phyloP scores from a whole-genome alignment of 306 rosid genomes.

The Ochetophila trinervis region DNA sequence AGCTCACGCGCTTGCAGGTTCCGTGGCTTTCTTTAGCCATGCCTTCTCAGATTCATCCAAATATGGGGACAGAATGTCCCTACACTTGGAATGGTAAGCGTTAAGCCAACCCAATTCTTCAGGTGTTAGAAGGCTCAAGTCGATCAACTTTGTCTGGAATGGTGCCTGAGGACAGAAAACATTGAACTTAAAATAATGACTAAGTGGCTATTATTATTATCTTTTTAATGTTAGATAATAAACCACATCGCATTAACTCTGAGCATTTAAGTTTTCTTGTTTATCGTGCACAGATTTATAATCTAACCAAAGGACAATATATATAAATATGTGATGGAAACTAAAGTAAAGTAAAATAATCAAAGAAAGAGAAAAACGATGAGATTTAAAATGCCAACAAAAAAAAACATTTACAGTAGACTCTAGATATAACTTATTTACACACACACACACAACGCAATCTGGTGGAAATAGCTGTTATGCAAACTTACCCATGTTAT shows the following conservation, averaged over 20 bases:
- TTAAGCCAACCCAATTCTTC: slow-evolving; percentile 87
- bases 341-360: neutral
- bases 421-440: neutral
- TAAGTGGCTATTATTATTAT: neutral
- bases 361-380: neutral
- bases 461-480: neutral
- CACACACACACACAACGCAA: neutral
- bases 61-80: slow-evolving; percentile 61
- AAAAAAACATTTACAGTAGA: no score
- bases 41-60: slow-evolving; percentile 66
- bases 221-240: no score
- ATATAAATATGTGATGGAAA: neutral
- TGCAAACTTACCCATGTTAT: slow-evolving; percentile 77
- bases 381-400: no score
- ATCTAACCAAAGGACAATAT: neutral
- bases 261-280: no score
- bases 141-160: slow-evolving; percentile 79
- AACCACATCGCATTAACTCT: no score
- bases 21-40: slow-evolving; percentile 91
- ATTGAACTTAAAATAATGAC: slow-evolving; percentile 2
- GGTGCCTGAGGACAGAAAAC: slow-evolving; percentile 66
- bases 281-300: neutral
- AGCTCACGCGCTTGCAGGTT: slow-evolving; percentile 52
- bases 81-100: slow-evolving; percentile 73
- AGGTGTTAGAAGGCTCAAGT: slow-evolving; percentile 50